Base-by-base conservation (phyloP, 352 stramenopile genomes). In the Globisporangium perplexum region DNA sequence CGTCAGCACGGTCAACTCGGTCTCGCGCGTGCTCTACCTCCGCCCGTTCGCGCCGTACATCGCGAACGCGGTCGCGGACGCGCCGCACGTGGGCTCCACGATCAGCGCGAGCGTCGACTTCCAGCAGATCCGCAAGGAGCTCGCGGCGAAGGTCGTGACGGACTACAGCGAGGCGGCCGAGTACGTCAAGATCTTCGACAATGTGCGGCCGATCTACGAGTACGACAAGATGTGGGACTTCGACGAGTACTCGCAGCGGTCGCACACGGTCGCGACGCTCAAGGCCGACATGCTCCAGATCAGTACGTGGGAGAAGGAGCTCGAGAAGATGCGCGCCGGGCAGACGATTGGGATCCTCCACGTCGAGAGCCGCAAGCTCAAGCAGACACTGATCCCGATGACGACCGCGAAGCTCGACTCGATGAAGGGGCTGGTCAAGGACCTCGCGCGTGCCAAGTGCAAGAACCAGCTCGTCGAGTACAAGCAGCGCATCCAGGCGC, bases 331-430 rank as follows among this genome's bases (percentile, higher is more conserved):
- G 88, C 74, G 87, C 23, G 85, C 82, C 1, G 86, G 90, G 3
- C 86, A 97, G 51, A 92, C 86, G 3, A 95, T 96, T 46, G 94
- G 94, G 1, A 97, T 96, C 30, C 59, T 98, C 7, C 81, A 96
- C 53, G 90, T 98, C 6, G 94, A 98, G 59, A 95, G 80, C 44
- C 72, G 90, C 7, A 96, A 97, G 57, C 85, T 98, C 17, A 97
- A 98, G 63, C 77, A 96, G 47, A 92, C 78, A 42, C 62, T 98
- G 39, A 93, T 94, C n/a, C 92, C 90, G 0, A 96, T 97, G 72
- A 95, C 86, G 0, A 86, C 92, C 18, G 81, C 88, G 12, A 96
- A 96, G 45, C 60, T 98, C n/a, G 87, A 95, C 43, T 66, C 79
- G 2, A 96, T 98, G 72, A 98, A 98, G 71, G 76, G 73, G 0